Evolutionary conservation across 148 eudicot species (phyloP).

Genomic region (Persicaria tinctoria): DNA sequence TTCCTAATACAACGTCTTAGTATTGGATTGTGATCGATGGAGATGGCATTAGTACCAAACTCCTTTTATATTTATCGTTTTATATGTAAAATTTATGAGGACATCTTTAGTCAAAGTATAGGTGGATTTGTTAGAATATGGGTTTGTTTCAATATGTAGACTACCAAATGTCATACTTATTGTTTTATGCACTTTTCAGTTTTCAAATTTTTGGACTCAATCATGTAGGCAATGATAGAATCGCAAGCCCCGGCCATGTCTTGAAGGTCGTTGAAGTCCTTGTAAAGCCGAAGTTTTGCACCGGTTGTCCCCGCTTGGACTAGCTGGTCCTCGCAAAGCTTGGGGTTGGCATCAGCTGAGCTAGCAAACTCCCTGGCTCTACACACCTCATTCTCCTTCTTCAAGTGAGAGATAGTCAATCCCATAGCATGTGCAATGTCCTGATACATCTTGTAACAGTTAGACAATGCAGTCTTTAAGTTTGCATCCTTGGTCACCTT

Average conservation of each 20-base stretch:
- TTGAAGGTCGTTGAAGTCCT: background rate
- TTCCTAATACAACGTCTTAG: no score
- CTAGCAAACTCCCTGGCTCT: background rate
- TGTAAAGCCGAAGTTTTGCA: background rate
- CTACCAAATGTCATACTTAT: no score
- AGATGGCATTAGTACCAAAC: no score
- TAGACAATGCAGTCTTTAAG: background rate
- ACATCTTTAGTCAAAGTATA: no score
- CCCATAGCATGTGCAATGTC: background rate
- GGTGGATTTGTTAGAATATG: no score
- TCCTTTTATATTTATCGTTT: no score
- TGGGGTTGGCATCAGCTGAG: background rate
- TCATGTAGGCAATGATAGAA: background rate
- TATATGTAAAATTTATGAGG: no score
- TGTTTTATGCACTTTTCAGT: no score
- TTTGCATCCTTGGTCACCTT: no score
- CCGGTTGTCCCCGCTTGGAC: background rate
- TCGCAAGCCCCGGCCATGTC: conserved; percentile 1
- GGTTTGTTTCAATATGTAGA: no score
- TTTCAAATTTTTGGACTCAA: no score
- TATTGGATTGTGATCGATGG: no score
- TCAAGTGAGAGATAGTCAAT: background rate
- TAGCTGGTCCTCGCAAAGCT: background rate
- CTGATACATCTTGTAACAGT: background rate
- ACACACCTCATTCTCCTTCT: background rate